Conservation (phyloP, 2,329 filamentous ascomycete species). For the Lecanicillium sp. region DNA sequence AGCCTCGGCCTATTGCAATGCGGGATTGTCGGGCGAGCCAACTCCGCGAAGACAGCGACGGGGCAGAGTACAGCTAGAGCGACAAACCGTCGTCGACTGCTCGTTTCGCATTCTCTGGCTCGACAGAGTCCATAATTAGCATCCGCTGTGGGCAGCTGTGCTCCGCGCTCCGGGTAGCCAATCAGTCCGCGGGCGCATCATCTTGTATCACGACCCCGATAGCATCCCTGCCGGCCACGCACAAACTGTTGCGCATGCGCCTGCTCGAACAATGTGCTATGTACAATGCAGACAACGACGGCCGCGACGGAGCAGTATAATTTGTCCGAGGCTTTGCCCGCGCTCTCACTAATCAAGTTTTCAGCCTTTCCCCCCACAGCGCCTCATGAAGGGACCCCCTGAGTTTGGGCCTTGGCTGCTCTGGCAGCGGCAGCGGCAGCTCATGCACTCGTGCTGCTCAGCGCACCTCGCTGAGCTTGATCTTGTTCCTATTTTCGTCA, state of each 20-base stretch:
- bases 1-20: background rate
- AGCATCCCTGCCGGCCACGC: background rate
- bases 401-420: background rate
- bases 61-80: background rate
- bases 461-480: background rate
- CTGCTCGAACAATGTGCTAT: too few relatives aligned
- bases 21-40: conserved; percentile 6
- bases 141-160: background rate
- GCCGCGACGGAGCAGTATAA: background rate
- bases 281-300: conserved; percentile 1
- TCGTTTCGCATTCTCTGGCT: background rate
- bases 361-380: background rate
- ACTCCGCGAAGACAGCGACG: conserved; percentile 4
- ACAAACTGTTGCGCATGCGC: background rate
- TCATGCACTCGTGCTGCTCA: background rate
- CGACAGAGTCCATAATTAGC: background rate
- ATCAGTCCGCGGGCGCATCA: conserved; percentile 7
- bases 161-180: conserved; percentile 2
- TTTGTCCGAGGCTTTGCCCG: conserved; percentile 10
- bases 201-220: conserved; percentile 6
- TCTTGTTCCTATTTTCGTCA: background rate
- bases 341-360: background rate
- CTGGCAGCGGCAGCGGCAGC: background rate
- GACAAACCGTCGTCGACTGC: conserved; percentile 1
- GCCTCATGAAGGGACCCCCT: background rate